Evolutionary conservation across 148 eudicot genomes (phyloP), one percentile per base, ranked within the genome.

Genomic region (Talinum fruticosum): DNA sequence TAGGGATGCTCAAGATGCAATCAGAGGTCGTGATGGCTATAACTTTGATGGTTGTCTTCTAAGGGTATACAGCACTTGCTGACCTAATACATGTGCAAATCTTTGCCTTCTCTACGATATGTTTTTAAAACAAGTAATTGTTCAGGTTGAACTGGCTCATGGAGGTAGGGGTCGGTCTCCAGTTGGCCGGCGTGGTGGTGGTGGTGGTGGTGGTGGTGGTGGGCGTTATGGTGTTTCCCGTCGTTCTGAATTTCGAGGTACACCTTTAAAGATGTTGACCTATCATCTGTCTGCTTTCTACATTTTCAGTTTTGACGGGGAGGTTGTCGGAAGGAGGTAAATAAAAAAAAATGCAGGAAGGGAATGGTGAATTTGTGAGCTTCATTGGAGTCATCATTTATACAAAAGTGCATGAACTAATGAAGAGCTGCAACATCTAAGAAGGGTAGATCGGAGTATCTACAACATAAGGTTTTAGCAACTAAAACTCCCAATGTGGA

Each of bases 81-180:
- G 15, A 24, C 32, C 66, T 62, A 3, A n/a, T 47, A 49, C 66
- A 35, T 8, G 24, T 26, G 34, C 26, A 49, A 57, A 8, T 35
- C 6, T 62, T 71, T 34, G 24, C 33, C 32, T 29, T 36, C 62
- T 62, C 6, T 28, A 45, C 76, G 51, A 36, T 41, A 67, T 8
- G 3, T 37, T 72, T 76, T 13, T 76, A 51, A 71, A 41, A 38
- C 8, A 75, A 54, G 24, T 81, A 10, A 1, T 45, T 65, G 74
- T 73, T 49, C 73, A 84, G 87, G 87, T 82, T 69, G 87, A 85
- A 36, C 65, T 85, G 44, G 82, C 85, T 78, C 87, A 82, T 69
- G 87, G 87, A 26, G 85, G 87, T 66, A 77, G 83, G 16, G 81
- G 73, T 26, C 74, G 78, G 8, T 85, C 87, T 33, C 78, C 83